These are phyloP conservation scores for Moringa oleifera DNA, from an alignment of 345 rosid genomes.

Conservation along the genomic window DNA sequence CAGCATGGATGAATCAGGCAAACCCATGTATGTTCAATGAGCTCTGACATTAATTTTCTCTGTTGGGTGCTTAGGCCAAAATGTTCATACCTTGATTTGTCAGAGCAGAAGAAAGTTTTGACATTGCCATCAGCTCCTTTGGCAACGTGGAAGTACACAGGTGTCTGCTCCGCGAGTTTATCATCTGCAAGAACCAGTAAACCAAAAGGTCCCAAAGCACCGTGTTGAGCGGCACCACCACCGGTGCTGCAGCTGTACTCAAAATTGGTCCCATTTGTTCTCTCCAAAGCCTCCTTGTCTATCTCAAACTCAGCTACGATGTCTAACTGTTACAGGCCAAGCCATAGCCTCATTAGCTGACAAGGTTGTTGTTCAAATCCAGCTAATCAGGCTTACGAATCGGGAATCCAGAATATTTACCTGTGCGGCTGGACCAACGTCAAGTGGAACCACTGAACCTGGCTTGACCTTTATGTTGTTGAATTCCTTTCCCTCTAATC, in stretches of 20 bases:
- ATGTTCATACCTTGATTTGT: constrained; percentile 54
- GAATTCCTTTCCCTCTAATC: constrained; percentile 46
- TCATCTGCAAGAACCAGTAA: constrained; percentile 69
- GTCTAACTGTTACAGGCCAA: constrained; percentile 41
- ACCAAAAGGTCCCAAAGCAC: constrained; percentile 89
- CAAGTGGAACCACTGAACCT: constrained; percentile 56
- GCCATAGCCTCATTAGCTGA: background rate
- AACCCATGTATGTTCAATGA: background rate
- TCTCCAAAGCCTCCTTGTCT: constrained; percentile 44
- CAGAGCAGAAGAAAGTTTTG: constrained; percentile 70
- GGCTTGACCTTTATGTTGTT: constrained; percentile 37
- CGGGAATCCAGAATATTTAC: constrained; percentile 17
- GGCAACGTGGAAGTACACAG: constrained; percentile 72
- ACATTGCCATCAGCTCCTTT: constrained; percentile 52
- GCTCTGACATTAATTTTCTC: background rate
- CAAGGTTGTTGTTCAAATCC: background rate
- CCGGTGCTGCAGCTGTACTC: constrained; percentile 52
- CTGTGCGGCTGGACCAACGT: constrained; percentile 67
- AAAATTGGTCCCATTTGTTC: constrained; percentile 24
- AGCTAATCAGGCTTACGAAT: background rate
- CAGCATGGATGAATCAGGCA: background rate
- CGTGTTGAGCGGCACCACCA: constrained; percentile 55
- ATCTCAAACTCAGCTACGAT: constrained; percentile 64
- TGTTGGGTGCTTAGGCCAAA: background rate
- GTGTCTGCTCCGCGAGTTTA: constrained; percentile 60